Evolutionary conservation across 2,329 filamentous ascomycete genomes (phyloP), one percentile per base, ranked within the genome.

Genomic region (Colletotrichum magnum): DNA sequence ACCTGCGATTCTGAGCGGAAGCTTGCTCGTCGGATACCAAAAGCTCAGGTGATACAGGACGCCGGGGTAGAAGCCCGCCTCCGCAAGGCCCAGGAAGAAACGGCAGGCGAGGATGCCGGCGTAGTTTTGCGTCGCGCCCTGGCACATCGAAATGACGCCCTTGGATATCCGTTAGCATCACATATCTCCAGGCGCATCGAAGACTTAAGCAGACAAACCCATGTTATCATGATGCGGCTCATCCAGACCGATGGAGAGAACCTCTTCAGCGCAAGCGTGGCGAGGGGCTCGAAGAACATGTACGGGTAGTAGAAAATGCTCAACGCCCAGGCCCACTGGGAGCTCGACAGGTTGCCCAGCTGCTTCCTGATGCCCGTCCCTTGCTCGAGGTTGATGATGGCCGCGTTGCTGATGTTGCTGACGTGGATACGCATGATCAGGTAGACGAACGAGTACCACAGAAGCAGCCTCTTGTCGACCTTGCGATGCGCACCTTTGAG

Each of bases 1-100:
- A 36, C 32, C 12, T 36, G 32, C 75, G 21, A 80, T 79, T 6
- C 79, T 71, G 1, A 80, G 72, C 2, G 78, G 71, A 7, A 78
- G 74, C 50, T 73, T 74, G 1, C 78, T 72, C 5, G 77, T 74
- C 0, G 77, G 76, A 64, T 78, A 80, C 78, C 78, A 79, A 65
- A 79, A 67, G 72, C 74, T 75, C 15, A 77, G 32, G 52, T 76
- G 74, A 47, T 75, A 76, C 69, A 76, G 58, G 0, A 77, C 75
- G 6, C 75, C 76, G 3, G 75, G 75, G 24, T 77, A 77, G n/a
- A 77, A 76, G 0, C 76, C 75, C 24, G 75, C 75, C 58, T 77
- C 76, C 4, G 76, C 73, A 6, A 74, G 68, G 0, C 76, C 75
- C 1, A 78, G 61, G 36, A 75, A 75, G 63, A 76, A 78, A 2